Base-by-base conservation (phyloP, 1,284 basidiomycete genomes). In the Naganishia liquefaciens region DNA sequence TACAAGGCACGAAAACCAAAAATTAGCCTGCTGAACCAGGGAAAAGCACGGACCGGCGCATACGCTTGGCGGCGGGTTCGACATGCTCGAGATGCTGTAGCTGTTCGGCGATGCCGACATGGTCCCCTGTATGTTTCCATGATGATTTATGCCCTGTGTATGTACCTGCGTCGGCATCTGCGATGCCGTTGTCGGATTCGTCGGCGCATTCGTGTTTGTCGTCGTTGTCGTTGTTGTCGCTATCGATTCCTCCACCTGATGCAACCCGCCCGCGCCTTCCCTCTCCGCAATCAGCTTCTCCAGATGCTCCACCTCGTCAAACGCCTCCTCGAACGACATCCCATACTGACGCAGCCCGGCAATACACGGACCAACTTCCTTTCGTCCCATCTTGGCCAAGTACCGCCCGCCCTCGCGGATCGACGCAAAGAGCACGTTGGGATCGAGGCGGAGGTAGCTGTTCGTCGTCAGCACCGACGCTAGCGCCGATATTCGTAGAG, bases 271-370 rank as follows among this genome's bases (percentile, higher is more conserved):
- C 13, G 9, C 33, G 33, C 33, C 28, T n/a, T 44, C 33, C 28
- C 55, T 9, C n/a, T 60, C 57, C 23, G 33, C 21, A 2, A 60
- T 30, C 1, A 50, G 15, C 33, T 49, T 37, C 30, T 77, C 76
- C 27, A 82, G 71, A 54, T 88, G 85, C 42, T 82, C 81, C 1
- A 90, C 88, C 70, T 88, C 85, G 37, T 90, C 88, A 62, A 86
- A 88, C 53, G 89, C 87, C 72, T 93, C 90, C 73, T 92, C 91
- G 65, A 78, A 82, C 17, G 79, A 71, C 25, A 72, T 69, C 3
- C 79, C 88, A 75, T 94, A 94, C 78, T 96, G 93, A 71, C 89
- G 84, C 50, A 96, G 82, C 5, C 89, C 93, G 10, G 83, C 85
- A 70, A 94, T 87, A 74, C 91, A 93, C 71, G 88, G 88, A 63